phyloP scores from a whole-genome alignment of 371 early-diverging fungal species.

The Mucor ambiguus region DNA sequence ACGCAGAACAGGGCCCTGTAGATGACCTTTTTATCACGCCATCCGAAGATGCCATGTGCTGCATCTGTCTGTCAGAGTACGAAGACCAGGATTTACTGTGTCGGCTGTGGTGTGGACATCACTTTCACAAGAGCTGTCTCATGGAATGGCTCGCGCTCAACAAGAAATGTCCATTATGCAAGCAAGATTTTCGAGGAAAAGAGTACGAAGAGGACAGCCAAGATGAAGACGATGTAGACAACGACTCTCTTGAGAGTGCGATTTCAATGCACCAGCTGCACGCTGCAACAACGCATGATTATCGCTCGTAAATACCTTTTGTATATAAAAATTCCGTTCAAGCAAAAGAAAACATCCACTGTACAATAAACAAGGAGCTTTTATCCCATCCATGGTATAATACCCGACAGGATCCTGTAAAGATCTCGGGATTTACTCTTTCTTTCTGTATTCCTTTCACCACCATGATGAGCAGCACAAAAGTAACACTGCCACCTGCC shows the following conservation, averaged over 20 bases:
- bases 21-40: conserved; percentile 28
- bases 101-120: conserved; percentile 51
- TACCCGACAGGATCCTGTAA: neutral
- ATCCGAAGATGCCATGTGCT: conserved; percentile 53
- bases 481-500: neutral
- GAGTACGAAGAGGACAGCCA: conserved; percentile 9
- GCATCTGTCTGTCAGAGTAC: conserved; percentile 65
- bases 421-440: conserved; percentile 13
- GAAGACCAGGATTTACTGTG: conserved; percentile 63
- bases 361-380: neutral
- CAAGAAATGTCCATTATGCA: conserved; percentile 41
- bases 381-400: neutral
- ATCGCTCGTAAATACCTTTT: neutral
- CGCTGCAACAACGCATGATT: neutral
- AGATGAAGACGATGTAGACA: neutral
- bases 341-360: neutral
- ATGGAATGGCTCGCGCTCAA: conserved; percentile 41
- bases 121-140: conserved; percentile 39
- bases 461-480: conserved; percentile 6
- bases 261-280: neutral
- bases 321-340: neutral
- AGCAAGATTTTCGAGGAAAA: conserved; percentile 36
- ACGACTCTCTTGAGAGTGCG: neutral
- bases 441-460: neutral
- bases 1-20: conserved; percentile 7